Conservation (phyloP, 805 yeast species). For the Lipomyces lipofer region DNA sequence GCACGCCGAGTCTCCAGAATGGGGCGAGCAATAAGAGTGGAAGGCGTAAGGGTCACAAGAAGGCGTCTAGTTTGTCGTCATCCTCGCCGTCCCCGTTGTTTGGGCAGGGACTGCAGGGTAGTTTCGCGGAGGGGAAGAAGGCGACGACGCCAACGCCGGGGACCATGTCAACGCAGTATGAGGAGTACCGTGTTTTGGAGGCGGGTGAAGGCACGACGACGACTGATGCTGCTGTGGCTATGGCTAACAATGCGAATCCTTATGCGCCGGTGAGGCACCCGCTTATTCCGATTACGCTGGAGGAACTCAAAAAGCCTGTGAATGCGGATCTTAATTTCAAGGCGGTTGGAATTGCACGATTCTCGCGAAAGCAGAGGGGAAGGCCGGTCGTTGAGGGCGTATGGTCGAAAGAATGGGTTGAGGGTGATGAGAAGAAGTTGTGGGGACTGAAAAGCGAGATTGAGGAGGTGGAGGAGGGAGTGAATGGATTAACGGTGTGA, state of each 20-base stretch:
- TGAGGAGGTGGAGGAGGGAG: background rate
- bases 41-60: background rate
- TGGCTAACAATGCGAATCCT: constrained; percentile 3
- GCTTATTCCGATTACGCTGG: constrained; percentile 39
- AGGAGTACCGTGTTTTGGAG: constrained; percentile 22
- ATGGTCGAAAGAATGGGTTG: constrained; percentile 1
- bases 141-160: background rate
- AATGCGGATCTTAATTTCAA: constrained; percentile 33
- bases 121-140: background rate
- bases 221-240: background rate
- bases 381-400: constrained; percentile 2
- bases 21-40: background rate
- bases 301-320: constrained; percentile 33
- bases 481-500: constrained; percentile 1
- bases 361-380: constrained; percentile 14
- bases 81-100: background rate
- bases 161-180: constrained; percentile 12
- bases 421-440: background rate
- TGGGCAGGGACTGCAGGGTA: background rate
- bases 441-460: constrained; percentile 8
- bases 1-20: constrained; percentile 1
- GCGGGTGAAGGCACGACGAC: constrained; percentile 6
- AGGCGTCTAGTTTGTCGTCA: constrained; percentile 2
- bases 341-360: constrained; percentile 14
- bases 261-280: constrained; percentile 39